A percentile compares a stretch with the other conserved stretches of the same genome.
Evolutionary conservation across 225 moss, liverwort and hornwort genomes (phyloP).

Genomic region (Sphagnum tenellum): DNA sequence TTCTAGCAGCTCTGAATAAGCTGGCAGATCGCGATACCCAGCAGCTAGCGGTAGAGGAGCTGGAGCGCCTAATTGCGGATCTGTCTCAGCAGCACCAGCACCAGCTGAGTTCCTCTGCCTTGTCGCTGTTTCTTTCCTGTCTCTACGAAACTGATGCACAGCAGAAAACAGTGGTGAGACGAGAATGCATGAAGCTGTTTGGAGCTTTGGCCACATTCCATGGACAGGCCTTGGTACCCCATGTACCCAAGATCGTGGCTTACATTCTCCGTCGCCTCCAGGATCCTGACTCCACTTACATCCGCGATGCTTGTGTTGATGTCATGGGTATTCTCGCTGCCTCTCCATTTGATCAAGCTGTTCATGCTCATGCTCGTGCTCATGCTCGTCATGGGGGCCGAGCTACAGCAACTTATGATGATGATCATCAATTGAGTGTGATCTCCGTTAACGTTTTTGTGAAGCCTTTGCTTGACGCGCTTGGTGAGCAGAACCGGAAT

Average conservation of each 20-base stretch:
- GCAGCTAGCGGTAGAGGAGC: slow-evolving; percentile 79
- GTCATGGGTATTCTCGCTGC: slow-evolving; percentile 57
- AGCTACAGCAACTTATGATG: slow-evolving; percentile 9
- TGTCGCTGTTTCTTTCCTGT: slow-evolving; percentile 63
- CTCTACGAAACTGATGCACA: slow-evolving; percentile 82
- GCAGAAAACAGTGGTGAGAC: slow-evolving; percentile 66
- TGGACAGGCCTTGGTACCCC: slow-evolving; percentile 47
- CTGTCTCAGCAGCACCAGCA: slow-evolving; percentile 4
- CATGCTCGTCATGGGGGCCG: slow-evolving; percentile 24
- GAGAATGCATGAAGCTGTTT: slow-evolving; percentile 64
- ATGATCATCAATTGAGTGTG: background rate
- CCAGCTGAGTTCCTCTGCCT: slow-evolving; percentile 27
- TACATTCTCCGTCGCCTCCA: slow-evolving; percentile 77
- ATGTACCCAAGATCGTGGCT: slow-evolving; percentile 65
- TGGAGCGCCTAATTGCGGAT: slow-evolving; percentile 55
- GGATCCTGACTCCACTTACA: slow-evolving; percentile 60
- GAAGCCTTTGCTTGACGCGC: slow-evolving; percentile 72
- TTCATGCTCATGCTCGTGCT: too few relatives aligned
- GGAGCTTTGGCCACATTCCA: slow-evolving; percentile 56
- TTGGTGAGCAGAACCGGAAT: slow-evolving; percentile 62
- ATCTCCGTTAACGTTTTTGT: slow-evolving; percentile 27
- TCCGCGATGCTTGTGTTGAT: slow-evolving; percentile 86
- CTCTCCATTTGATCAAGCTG: too few relatives aligned
- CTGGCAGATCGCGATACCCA: slow-evolving; percentile 77
- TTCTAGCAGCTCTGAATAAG: slow-evolving; percentile 66